Evolutionary conservation across 2,329 filamentous ascomycete species (phyloP).

Genomic region (Thelonectria blattea): DNA sequence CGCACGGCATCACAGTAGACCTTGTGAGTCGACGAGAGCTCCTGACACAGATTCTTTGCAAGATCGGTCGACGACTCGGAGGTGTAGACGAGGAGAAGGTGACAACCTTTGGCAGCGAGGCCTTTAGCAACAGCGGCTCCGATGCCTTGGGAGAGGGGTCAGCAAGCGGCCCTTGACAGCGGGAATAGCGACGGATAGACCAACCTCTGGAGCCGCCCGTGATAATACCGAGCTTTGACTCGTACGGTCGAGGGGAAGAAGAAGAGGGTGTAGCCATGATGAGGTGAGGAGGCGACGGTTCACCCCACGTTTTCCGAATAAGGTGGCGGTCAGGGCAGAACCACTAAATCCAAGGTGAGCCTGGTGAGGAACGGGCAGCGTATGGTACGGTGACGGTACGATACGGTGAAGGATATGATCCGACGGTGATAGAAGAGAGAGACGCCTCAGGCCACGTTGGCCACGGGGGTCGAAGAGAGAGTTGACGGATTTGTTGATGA

Average conservation of each 20-base stretch:
- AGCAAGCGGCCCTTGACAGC: neutral
- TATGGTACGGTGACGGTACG: neutral
- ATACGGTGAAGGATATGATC: neutral
- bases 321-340: neutral
- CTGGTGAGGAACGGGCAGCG: no score
- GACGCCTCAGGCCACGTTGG: neutral
- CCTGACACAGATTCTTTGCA: constrained; percentile 53
- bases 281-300: neutral
- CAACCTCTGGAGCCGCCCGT: constrained; percentile 44
- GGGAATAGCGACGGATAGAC: neutral
- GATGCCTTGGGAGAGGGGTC: constrained; percentile 53
- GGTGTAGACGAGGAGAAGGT: constrained; percentile 65
- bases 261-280: constrained; percentile 29
- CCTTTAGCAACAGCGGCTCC: constrained; percentile 64
- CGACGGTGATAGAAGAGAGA: neutral
- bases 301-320: neutral
- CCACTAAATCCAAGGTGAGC: neutral
- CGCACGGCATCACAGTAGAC: constrained; percentile 39
- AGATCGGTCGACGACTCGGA: constrained; percentile 58
- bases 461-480: neutral
- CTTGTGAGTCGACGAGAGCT: constrained; percentile 53
- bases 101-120: constrained; percentile 65
- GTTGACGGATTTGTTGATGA: neutral
- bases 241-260: constrained; percentile 36
- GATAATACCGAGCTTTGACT: constrained; percentile 43